Percentiles rank a stretch among this genome's conserved stretches.
Conservation (phyloP, 768 basidiomycete genomes). For the Tulasnella calospora region DNA sequence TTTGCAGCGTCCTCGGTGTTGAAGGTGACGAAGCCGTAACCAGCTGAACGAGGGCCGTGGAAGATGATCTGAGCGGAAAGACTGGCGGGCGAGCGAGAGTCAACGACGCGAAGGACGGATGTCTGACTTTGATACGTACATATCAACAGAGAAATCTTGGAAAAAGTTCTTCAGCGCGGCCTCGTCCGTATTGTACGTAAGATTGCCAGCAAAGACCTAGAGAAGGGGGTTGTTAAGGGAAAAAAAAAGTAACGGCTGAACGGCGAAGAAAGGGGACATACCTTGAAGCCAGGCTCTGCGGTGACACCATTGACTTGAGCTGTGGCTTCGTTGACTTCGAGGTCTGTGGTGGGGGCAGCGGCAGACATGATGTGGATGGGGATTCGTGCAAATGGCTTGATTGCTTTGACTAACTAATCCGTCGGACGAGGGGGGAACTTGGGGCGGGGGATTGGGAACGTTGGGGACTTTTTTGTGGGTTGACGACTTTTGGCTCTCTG, state of each 20-base stretch:
- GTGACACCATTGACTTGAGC: constrained; percentile 14
- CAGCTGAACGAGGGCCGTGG: constrained; percentile 79
- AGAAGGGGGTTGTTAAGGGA: neutral
- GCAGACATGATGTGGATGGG: constrained; percentile 2
- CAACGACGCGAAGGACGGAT: constrained; percentile 3
- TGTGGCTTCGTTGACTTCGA: constrained; percentile 31
- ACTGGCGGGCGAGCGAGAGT: constrained; percentile 41
- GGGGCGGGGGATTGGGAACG: constrained; percentile 7
- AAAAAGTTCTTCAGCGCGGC: constrained; percentile 94
- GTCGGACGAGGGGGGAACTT: constrained; percentile 18
- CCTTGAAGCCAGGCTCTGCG: constrained; percentile 26
- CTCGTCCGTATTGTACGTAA: constrained; percentile 90
- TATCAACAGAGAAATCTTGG: constrained; percentile 77
- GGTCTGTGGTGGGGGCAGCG: neutral
- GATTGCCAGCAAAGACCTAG: constrained; percentile 92
- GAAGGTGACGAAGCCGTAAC: constrained; percentile 90
- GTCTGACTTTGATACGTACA: constrained; percentile 54
- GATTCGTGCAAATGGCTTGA: constrained; percentile 23
- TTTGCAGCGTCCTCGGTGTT: constrained; percentile 74
- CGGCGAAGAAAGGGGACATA: constrained; percentile 30
- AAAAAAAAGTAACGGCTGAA: constrained; percentile 27
- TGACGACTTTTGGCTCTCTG: neutral
- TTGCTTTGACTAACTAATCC: constrained; percentile 22
- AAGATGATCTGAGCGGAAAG: constrained; percentile 80
- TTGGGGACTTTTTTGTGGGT: neutral